A percentile compares a stretch with the other conserved stretches of the same genome.
These are phyloP conservation scores for Corinectria fuckeliana DNA, from an alignment of 2,329 filamentous ascomycete genomes.

Conservation along the genomic window DNA sequence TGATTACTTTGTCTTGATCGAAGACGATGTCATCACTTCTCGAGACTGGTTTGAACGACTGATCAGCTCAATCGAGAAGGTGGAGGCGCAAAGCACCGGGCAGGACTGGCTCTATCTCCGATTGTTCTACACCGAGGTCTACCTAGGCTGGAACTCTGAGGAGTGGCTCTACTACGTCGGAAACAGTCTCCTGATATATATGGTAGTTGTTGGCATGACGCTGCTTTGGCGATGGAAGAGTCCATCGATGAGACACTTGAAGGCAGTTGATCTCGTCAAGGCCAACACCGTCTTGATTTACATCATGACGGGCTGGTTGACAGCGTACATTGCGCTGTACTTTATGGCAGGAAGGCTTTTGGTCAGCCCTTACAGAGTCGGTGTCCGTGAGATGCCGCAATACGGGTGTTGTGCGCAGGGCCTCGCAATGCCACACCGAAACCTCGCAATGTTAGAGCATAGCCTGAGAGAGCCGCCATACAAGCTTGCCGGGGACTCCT, in stretches of 20 bases:
- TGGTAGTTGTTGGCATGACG: slow-evolving; percentile 6
- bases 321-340: slow-evolving; percentile 33
- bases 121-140: slow-evolving; percentile 45
- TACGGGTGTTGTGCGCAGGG: slow-evolving; percentile 47
- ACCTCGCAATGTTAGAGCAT: slow-evolving; percentile 30
- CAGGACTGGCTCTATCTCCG: slow-evolving; percentile 43
- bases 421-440: slow-evolving; percentile 39
- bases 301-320: slow-evolving; percentile 34
- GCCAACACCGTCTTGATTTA: neutral
- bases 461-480: slow-evolving; percentile 27
- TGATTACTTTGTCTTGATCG: slow-evolving; percentile 41
- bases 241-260: slow-evolving; percentile 15
- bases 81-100: slow-evolving; percentile 24
- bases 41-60: slow-evolving; percentile 40
- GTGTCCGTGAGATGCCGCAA: slow-evolving; percentile 42
- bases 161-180: slow-evolving; percentile 38
- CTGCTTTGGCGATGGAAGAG: slow-evolving; percentile 22
- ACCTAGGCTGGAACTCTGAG: slow-evolving; percentile 45
- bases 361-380: slow-evolving; percentile 29
- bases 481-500: slow-evolving; percentile 38
- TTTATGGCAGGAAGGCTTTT: slow-evolving; percentile 40
- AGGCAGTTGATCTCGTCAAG: slow-evolving; percentile 17
- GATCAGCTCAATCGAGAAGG: slow-evolving; percentile 25
- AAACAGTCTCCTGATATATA: slow-evolving; percentile 31
- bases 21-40: slow-evolving; percentile 44